A percentile compares a stretch with the other conserved stretches of the same genome.
These are phyloP conservation scores for Spizellomyces sp. DNA, from an alignment of 192 early-diverging fungal species.

Conservation along the genomic window DNA sequence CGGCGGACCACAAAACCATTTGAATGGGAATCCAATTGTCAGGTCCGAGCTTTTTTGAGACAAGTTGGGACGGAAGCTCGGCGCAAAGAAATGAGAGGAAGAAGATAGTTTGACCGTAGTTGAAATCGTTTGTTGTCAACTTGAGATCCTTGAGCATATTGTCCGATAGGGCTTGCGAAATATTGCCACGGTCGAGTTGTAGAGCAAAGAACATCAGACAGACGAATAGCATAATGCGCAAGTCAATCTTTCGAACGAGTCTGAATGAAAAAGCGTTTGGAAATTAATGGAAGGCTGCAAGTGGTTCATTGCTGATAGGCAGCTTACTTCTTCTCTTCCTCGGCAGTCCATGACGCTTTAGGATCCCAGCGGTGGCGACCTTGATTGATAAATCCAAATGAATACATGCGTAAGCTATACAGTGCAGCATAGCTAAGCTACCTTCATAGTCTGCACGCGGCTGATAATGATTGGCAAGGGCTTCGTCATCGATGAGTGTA, in stretches of 20 bases:
- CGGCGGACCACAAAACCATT: constrained; percentile 32
- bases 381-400: no score
- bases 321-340: constrained; percentile 44
- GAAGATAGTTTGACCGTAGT: constrained; percentile 51
- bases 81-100: constrained; percentile 46
- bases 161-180: constrained; percentile 29
- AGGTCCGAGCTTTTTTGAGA: constrained; percentile 51
- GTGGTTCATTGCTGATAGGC: background rate
- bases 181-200: constrained; percentile 52
- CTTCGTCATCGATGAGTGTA: constrained; percentile 2
- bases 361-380: constrained; percentile 20
- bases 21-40: constrained; percentile 59
- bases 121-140: constrained; percentile 46
- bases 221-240: constrained; percentile 42
- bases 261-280: background rate
- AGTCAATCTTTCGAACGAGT: constrained; percentile 53
- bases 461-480: background rate
- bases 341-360: constrained; percentile 48
- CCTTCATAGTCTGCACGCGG: constrained; percentile 10
- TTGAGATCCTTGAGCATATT: constrained; percentile 45
- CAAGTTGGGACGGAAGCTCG: constrained; percentile 54
- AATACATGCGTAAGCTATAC: no score
- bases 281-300: background rate
- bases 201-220: constrained; percentile 60
- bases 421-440: no score